Percentiles rank a stretch among this genome's conserved stretches.
phyloP scores from a whole-genome alignment of 2,329 filamentous ascomycete species.

The Bisporella sp. region DNA sequence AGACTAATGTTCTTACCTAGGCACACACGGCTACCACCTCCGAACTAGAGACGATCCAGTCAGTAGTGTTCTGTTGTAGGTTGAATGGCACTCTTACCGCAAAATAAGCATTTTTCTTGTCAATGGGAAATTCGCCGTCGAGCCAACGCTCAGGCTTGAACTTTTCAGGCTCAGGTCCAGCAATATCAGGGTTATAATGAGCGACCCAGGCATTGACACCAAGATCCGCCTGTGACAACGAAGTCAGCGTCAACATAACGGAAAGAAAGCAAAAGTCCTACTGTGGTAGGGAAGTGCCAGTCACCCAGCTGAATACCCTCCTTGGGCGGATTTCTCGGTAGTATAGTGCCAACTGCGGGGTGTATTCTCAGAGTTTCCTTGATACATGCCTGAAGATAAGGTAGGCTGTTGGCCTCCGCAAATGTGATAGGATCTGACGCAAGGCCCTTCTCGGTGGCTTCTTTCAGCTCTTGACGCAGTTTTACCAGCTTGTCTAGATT shows the following conservation, averaged over 20 bases:
- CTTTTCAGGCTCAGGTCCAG: not conserved
- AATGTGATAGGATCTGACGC: slow-evolving; percentile 3
- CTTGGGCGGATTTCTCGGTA: slow-evolving; percentile 2
- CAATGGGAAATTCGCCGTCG: not conserved
- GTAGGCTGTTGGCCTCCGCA: slow-evolving; percentile 2
- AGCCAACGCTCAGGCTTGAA: not conserved
- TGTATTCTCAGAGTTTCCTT: slow-evolving; percentile 5
- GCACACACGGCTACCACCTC: not conserved
- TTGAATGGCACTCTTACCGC: not conserved
- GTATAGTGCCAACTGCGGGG: not conserved
- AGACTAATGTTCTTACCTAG: not conserved
- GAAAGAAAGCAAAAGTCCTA: not conserved
- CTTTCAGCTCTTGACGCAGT: slow-evolving; percentile 4
- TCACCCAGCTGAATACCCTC: not conserved
- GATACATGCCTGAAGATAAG: slow-evolving; percentile 5
- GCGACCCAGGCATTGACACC: not conserved
- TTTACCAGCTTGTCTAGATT: slow-evolving; percentile 11
- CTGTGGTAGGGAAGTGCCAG: not conserved
- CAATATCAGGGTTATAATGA: not conserved
- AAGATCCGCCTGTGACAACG: not conserved
- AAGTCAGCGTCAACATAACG: too few relatives aligned
- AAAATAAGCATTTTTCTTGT: not conserved
- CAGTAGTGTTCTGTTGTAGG: not conserved
- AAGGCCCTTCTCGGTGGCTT: not conserved
- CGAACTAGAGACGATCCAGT: not conserved